Evolutionary conservation across 768 basidiomycete species (phyloP), one percentile per base, ranked within the genome.

Genomic region (Nidula microcarpa): DNA sequence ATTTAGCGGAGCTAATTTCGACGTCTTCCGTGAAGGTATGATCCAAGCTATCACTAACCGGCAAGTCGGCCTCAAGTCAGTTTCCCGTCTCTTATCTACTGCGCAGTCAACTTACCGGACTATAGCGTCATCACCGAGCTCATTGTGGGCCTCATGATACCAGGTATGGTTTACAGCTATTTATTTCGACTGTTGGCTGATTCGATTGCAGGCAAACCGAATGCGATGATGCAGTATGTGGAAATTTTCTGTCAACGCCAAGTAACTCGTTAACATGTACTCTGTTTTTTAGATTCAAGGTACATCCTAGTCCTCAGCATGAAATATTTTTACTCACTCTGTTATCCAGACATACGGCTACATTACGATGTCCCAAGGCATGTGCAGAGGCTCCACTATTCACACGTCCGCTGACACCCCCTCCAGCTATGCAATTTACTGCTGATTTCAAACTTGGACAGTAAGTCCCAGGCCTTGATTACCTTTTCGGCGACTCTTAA

Each of bases 41-140:
- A 89, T 91, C 55, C 84, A 89, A 59, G 87, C 88, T 1, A 81
- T 90, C 57, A 91, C 89, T 33, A 91, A 91, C 65, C 84, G 87
- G 60, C 86, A 89, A 66, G 75, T 90, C 51, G 87, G 62, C 36
- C 64, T 78, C 47, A 78, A 78, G 77, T 78, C 46, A 51, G 73
- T 62, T 5, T n/a, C 41, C 23, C 30, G 33, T 2, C 36, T 0
- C 11, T 33, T 52, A 5, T 9, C 30, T 33, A 17, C 47, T 30
- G 13, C 33, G 33, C 47, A 37, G 44, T 33, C 6, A 11, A 37
- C 57, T 23, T 32, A 16, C 16, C 30, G 10, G 18, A 3, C 16
- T 3, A 9, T 30, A 83, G 79, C 62, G 87, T 90, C 32, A 80
- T 91, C 55, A 85, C 87, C 1, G 89, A 91, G 62, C 73, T 90